These are phyloP conservation scores for Mangifera indica DNA, from an alignment of 345 rosid genomes.

Conservation along the genomic window DNA sequence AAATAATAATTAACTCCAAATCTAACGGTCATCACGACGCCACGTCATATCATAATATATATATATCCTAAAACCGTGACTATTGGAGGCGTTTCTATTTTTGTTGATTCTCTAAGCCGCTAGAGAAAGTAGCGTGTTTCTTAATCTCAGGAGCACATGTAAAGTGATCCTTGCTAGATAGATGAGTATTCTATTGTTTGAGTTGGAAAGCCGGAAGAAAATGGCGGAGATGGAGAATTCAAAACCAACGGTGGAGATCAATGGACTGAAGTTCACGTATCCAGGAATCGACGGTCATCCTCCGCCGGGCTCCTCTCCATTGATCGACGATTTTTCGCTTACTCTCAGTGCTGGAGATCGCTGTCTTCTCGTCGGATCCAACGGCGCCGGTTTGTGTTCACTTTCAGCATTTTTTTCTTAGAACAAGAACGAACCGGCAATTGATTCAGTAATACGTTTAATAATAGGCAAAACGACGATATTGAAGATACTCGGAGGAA, in stretches of 20 bases:
- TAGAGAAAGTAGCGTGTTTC: neutral
- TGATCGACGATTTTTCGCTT: conserved; percentile 68
- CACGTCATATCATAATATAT: neutral
- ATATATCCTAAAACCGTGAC: neutral
- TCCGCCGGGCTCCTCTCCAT: conserved; percentile 75
- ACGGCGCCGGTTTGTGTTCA: conserved; percentile 71
- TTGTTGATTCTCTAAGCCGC: neutral
- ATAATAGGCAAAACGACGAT: conserved; percentile 83
- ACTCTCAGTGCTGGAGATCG: conserved; percentile 64
- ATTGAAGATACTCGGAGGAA: conserved; percentile 90
- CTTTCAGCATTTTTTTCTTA: neutral
- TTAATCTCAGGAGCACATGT: no score
- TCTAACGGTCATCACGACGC: neutral
- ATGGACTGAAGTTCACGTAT: conserved; percentile 82
- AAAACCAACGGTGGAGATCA: conserved; percentile 57
- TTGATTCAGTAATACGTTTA: neutral
- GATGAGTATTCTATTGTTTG: neutral
- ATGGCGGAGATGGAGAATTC: conserved; percentile 39
- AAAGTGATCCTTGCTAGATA: neutral
- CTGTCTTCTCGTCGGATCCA: conserved; percentile 96
- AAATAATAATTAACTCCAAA: neutral
- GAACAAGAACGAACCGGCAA: no score
- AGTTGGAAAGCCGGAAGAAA: conserved; percentile 16
- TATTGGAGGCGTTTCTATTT: neutral
- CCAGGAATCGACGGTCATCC: conserved; percentile 97